Conservation (phyloP, 2,329 filamentous ascomycete species). For the Monilinia fructicola region DNA sequence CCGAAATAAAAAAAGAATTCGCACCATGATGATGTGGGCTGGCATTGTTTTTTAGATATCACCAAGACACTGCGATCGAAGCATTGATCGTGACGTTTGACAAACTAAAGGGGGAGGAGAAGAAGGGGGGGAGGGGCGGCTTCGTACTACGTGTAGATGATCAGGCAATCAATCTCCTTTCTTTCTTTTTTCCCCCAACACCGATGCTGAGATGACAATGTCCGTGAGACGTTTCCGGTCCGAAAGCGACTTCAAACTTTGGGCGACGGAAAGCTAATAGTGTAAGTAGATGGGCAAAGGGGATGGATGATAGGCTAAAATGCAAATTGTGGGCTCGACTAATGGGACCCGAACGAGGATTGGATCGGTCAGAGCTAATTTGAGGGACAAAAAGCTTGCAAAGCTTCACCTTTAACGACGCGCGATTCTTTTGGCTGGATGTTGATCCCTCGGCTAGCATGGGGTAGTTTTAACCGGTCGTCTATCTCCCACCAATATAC, state of each 20-base stretch:
- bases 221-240: neutral
- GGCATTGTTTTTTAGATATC: neutral
- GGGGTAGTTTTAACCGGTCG: neutral
- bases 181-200: neutral
- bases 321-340: neutral
- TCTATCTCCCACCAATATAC: neutral
- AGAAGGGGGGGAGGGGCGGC: too few relatives aligned
- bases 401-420: neutral
- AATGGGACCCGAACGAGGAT: neutral
- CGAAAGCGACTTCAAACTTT: neutral
- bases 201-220: neutral
- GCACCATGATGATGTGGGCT: neutral
- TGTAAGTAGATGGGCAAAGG: neutral
- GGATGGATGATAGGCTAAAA: slow-evolving; percentile 5
- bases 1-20: neutral
- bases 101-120: neutral
- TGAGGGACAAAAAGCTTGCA: neutral
- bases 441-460: neutral
- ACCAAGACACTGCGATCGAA: neutral
- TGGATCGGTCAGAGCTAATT: neutral
- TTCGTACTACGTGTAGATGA: slow-evolving; percentile 6
- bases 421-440: neutral
- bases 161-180: neutral
- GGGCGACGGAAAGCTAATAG: too few relatives aligned
- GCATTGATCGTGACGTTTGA: neutral